Evolutionary conservation across 164 flowering plant species (phyloP), one percentile per base, ranked within the genome.

Genomic region (Saururus chinensis): DNA sequence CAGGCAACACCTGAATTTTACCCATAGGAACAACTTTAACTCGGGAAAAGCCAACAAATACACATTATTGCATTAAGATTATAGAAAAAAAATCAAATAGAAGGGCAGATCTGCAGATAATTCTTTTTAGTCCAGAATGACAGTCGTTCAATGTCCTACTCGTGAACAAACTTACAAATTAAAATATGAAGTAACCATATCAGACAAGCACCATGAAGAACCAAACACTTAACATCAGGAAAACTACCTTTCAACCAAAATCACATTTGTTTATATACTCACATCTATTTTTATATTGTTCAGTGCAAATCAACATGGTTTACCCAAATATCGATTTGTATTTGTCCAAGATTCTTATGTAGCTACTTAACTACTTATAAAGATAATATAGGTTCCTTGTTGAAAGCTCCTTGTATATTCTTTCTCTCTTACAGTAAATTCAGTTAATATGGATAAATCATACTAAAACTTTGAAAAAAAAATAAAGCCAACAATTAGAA

Each of bases 1-100:
- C 89, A 0, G 93, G 93, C 67, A 87, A 65, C 19, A 87, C 93
- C 93, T 87, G 75, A 48, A 53, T 54, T 54, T 30, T 30, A 30
- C 37, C 37, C 37, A 30, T 6, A 30, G 37, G 37, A 30, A 30
- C 37, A 30, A 30, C 2, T 6, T 30, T 2, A 30, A 30, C 4
- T 30, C 37, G 23, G 22, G 9, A n/a, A n/a, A 1, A n/a, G 11
- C 21, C n/a, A 22, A 53, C 6, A 53, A 53, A 1, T 53, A 7
- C 21, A 53, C 1, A 53, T n/a, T 53, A 22, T n/a, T 9, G 56
- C 56, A n/a, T 53, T 22, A 7, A 17, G 2, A 53, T n/a, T 53
- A 2, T 6, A 1, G 1, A 17, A 53, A 53, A 1, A 22, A n/a
- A 1, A 10, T 9, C 9, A 5, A n/a, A 53, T n/a, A 22, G 56